Conservation (phyloP, 257 asterid genomes). For the Jacaranda mimosifolia region DNA sequence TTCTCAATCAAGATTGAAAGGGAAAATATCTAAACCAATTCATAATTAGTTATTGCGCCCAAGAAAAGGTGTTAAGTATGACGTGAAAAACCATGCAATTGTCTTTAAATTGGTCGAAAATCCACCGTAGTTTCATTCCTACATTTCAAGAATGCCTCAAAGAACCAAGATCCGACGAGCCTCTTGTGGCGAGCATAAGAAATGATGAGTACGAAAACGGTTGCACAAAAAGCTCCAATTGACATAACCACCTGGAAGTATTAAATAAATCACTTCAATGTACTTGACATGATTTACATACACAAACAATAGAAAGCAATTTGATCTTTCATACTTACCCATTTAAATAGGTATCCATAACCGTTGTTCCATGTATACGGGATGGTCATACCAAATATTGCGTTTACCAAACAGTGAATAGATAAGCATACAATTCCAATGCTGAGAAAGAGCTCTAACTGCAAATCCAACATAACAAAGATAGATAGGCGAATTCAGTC, state of each 20-base stretch:
- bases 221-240: constrained; percentile 41
- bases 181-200: constrained; percentile 80
- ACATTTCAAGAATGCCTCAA: neutral
- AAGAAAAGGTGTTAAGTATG: neutral
- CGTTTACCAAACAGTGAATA: constrained; percentile 69
- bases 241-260: constrained; percentile 59
- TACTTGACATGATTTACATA: neutral
- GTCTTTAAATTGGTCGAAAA: neutral
- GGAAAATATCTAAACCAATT: neutral
- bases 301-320: neutral
- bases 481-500: neutral
- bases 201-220: constrained; percentile 57
- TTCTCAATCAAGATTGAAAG: constrained; percentile 3
- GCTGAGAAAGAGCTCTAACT: constrained; percentile 92
- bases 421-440: constrained; percentile 74
- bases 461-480: constrained; percentile 23
- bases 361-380: constrained; percentile 73
- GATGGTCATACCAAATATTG: constrained; percentile 90
- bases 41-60: neutral
- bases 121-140: neutral
- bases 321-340: constrained; percentile 57
- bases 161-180: constrained; percentile 69
- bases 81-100: neutral
- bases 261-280: neutral
- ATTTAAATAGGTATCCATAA: constrained; percentile 82